Evolutionary conservation across 164 flowering plant genomes (phyloP), one percentile per base, ranked within the genome.

Genomic region (Tetracentron sinense): DNA sequence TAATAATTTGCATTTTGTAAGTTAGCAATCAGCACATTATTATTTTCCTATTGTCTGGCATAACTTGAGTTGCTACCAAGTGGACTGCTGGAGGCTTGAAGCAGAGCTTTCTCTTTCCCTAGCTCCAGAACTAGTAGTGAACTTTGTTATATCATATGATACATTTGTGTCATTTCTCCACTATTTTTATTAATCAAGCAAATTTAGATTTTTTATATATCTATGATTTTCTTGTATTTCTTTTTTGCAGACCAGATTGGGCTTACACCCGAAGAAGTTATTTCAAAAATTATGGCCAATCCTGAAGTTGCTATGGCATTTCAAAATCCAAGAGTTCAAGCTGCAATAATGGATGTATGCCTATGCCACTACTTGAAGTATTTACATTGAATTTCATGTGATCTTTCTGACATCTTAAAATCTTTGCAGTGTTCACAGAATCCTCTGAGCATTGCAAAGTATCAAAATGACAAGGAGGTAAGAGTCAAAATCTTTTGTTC

Each of bases 381-480:
- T 31, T 21, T 31, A 16, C 12, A n/a, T 46, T 23, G 59, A 55
- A 38, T 54, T 27, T 33, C 26, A 6, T 26, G 19, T 47, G 42
- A 27, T 50, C 30, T 11, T 7, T 38, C 63, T 66, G 60, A 74
- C 52, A 12, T 47, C 21, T 59, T 47, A 27, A 65, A 63, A 10
- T 55, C 69, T 69, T 74, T 82, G 76, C 99, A 89, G 99, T 84
- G 90, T 68, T 91, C 97, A 48, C 96, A 91, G 71, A 89, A 91
- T 65, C 99, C 98, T 26, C 26, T 85, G 68, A 91, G 85, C 62
- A 87, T 91, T 54, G 70, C 85, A 12, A 90, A 89, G 71, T 94
- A 94, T 79, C 96, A 91, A 82, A 86, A 94, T 55, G 98, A 94
- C 80, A 87, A 83, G 69, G 98, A 94, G 98, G 98, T 90, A 78